Evolutionary conservation across 2,329 filamentous ascomycete species (phyloP).

Genomic region (Verticillium klebahnii): DNA sequence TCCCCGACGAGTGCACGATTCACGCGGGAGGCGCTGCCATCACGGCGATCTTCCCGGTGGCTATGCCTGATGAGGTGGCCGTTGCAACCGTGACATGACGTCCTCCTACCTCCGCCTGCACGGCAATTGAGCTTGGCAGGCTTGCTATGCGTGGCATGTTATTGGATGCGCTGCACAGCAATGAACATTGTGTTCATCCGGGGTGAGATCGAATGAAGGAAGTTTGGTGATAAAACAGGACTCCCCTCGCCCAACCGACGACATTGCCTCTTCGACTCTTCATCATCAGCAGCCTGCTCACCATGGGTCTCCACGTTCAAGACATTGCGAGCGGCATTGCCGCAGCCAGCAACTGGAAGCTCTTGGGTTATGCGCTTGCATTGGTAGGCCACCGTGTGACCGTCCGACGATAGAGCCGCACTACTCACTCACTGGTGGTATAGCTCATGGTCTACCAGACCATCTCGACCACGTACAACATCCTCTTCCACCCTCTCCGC

Average conservation of each 20-base stretch:
- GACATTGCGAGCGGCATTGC: background rate
- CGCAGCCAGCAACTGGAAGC: background rate
- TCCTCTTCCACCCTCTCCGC: slow-evolving; percentile 27
- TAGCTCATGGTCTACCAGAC: slow-evolving; percentile 2
- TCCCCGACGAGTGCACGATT: background rate
- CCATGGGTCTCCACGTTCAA: background rate
- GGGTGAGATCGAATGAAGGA: background rate
- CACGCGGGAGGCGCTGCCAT: background rate
- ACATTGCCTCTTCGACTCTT: background rate
- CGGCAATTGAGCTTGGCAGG: background rate
- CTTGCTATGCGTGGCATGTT: background rate
- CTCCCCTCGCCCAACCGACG: background rate
- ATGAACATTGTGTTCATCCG: background rate
- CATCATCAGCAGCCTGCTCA: background rate
- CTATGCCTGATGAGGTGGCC: background rate
- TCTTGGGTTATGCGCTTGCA: background rate
- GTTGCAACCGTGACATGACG: background rate
- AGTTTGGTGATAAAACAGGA: background rate
- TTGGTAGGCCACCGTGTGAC: background rate
- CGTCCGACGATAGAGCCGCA: background rate
- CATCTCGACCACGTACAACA: slow-evolving; percentile 19
- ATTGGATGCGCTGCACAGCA: background rate
- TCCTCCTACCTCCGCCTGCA: background rate
- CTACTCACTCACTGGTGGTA: background rate
- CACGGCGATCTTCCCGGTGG: background rate